These are phyloP conservation scores for Fragilariopsis cylindrus DNA, from an alignment of 108 stramenopile species.

Conservation along the genomic window DNA sequence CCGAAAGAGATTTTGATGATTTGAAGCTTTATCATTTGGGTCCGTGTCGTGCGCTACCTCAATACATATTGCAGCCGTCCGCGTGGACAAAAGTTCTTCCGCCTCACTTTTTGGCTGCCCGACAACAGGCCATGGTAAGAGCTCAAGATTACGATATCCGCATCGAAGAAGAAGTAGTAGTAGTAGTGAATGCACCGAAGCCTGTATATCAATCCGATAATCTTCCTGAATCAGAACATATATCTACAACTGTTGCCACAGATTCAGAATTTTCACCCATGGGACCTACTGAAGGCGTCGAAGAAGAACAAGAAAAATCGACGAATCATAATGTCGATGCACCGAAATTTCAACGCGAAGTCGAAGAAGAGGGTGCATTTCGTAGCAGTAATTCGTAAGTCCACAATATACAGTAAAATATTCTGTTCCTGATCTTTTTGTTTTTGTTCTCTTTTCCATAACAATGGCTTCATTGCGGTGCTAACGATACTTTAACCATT, in stretches of 20 bases:
- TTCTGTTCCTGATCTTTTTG: not conserved
- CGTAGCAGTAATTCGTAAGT: constrained; percentile 34
- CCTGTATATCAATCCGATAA: not conserved
- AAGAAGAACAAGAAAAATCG: not conserved
- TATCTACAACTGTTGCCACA: not conserved
- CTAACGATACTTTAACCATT: not conserved
- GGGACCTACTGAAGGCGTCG: not conserved
- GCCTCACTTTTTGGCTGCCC: constrained; percentile 71
- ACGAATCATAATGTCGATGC: not conserved
- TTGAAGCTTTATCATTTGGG: constrained; percentile 86
- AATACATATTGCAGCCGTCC: constrained; percentile 73
- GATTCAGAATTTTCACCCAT: not conserved
- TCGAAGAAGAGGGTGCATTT: constrained; percentile 46
- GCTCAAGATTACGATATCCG: constrained; percentile 54
- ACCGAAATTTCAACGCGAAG: constrained; percentile 22
- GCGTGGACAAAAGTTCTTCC: constrained; percentile 86
- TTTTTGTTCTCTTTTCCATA: not conserved
- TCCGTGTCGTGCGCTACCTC: constrained; percentile 83
- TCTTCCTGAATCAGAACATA: not conserved
- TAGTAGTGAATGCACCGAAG: not conserved
- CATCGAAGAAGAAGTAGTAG: constrained; percentile 10
- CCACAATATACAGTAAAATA: too few species aligned
- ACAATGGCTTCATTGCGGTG: not conserved
- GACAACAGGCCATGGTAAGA: constrained; percentile 63
- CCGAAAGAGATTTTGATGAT: constrained; percentile 82